These are phyloP conservation scores for Pezicula radicicola DNA, from an alignment of 2,329 filamentous ascomycete species.

Conservation along the genomic window DNA sequence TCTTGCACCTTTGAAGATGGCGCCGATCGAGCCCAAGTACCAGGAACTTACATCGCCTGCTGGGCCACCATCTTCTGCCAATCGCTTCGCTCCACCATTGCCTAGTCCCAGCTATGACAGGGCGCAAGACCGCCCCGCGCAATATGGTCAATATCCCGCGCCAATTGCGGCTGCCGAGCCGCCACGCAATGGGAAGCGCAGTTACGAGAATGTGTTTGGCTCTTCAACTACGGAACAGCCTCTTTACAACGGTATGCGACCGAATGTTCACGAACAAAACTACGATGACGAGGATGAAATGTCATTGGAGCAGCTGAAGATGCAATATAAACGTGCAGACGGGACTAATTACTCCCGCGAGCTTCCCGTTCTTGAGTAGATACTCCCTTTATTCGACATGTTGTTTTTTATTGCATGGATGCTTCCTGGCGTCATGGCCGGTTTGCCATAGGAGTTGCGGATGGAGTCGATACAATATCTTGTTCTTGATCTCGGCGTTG, in stretches of 20 bases:
- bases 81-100: slow-evolving; percentile 10
- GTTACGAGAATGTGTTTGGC: slow-evolving; percentile 21
- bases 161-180: slow-evolving; percentile 14
- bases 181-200: slow-evolving; percentile 17
- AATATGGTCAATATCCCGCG: slow-evolving; percentile 15
- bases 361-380: slow-evolving; percentile 26
- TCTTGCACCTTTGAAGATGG: slow-evolving; percentile 13
- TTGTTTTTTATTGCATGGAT: background rate
- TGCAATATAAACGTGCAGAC: slow-evolving; percentile 29
- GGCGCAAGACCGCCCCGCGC: slow-evolving; percentile 10
- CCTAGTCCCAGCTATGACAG: slow-evolving; percentile 14
- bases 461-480: too few species aligned
- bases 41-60: slow-evolving; percentile 21
- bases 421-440: slow-evolving; percentile 1
- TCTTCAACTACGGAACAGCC: slow-evolving; percentile 27
- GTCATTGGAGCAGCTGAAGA: slow-evolving; percentile 6
- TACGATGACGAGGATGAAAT: slow-evolving; percentile 17
- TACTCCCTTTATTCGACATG: slow-evolving; percentile 3
- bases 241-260: slow-evolving; percentile 41
- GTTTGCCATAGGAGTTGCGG: background rate
- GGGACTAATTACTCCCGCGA: slow-evolving; percentile 33
- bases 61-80: slow-evolving; percentile 13
- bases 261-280: slow-evolving; percentile 13
- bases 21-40: slow-evolving; percentile 11
- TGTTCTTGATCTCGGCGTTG: too few species aligned